Evolutionary conservation across 495 filamentous ascomycete species (phyloP), one percentile per base, ranked within the genome.

Genomic region (Penicillium simplicissimum): DNA sequence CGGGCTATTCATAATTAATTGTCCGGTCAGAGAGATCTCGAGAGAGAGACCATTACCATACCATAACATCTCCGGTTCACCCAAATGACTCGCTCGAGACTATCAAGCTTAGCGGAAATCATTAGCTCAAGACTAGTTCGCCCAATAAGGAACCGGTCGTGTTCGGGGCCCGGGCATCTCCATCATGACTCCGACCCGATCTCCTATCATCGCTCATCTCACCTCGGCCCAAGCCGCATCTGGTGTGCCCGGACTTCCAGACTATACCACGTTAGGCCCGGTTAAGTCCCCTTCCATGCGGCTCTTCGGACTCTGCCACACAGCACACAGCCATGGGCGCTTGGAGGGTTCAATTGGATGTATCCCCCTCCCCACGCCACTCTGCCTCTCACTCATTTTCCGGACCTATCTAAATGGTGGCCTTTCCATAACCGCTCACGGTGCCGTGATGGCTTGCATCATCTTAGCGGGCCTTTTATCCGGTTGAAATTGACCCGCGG

Each of bases 221-320:
- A 60, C 33, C 56, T 37, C 52, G 33, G 52, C n/a, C 52, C 33
- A 31, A 15, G 57, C 48, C 33, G 34, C 48, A 56, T 40, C 21
- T 17, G 19, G 35, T 43, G 59, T 42, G n/a, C n/a, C 52, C 42
- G 35, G 54, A 52, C 61, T 36, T n/a, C 63, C 40, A 55, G 8
- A 14, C 61, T 43, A 57, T 21, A 14, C 23, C 52, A 14, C 13
- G 8, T 56, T 57, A 54, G 43, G 52, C n/a, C 40, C 49, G 40
- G 35, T 48, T 62, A 21, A 40, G 60, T 59, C 58, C 55, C 58
- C 62, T 55, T 58, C 55, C 25, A 67, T 67, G 65, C 62, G 65
- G 65, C 65, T 67, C 65, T 67, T 61, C 48, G 28, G 55, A 55
- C 54, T 40, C 7, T 31, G 3, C 48, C 13, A 49, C 51, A 31